Base-by-base conservation (phyloP, 139 green algal species). In the Coccomyxa sp. region DNA sequence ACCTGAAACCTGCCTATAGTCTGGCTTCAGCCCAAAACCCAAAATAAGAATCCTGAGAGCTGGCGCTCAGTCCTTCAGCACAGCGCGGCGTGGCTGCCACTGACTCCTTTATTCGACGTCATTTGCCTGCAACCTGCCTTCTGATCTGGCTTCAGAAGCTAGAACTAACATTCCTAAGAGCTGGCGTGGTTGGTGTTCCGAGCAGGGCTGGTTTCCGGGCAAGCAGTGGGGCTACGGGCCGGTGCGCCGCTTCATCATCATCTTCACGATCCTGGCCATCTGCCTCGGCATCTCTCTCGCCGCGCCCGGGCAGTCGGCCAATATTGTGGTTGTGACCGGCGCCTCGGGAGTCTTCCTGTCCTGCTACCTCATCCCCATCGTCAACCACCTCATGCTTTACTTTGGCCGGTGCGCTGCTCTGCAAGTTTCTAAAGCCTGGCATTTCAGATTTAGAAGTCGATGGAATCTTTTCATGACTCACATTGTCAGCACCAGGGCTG, bases 341-440 rank as follows among this genome's bases (percentile, higher is more conserved):
- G 92, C 90, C 60, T 94, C 91, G 7, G 92, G 87, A 7, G 91
- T 95, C 28, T 92, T 89, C 79, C 80, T 93, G 45, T 88, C 92
- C 28, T 94, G 87, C 78, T 96, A 96, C 82, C 31, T 92, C 27
- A 88, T 93, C 18, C 92, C 90, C 1, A 83, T 93, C 58, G 68
- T 85, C 21, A 89, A 90, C 79, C 87, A 92, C 84, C 71, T 93
- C 78, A 57, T 85, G 28, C 67, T 91, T 60, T 86, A 86, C 84
- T 89, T 85, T 74, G 82, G 82, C 76, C n/a, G 38, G 67, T 84
- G n/a, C 31, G 45, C 57, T 71, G 18, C 38, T 51, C 38, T 51
- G n/a, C n/a, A n/a, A n/a, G n/a, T n/a, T n/a, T n/a, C n/a, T n/a
- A n/a, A n/a, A n/a, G n/a, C 38, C 38, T 11, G 38, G 38, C 38